These are phyloP conservation scores for Monilinia fructigena DNA, from an alignment of 2,329 filamentous ascomycete genomes.

Conservation along the genomic window DNA sequence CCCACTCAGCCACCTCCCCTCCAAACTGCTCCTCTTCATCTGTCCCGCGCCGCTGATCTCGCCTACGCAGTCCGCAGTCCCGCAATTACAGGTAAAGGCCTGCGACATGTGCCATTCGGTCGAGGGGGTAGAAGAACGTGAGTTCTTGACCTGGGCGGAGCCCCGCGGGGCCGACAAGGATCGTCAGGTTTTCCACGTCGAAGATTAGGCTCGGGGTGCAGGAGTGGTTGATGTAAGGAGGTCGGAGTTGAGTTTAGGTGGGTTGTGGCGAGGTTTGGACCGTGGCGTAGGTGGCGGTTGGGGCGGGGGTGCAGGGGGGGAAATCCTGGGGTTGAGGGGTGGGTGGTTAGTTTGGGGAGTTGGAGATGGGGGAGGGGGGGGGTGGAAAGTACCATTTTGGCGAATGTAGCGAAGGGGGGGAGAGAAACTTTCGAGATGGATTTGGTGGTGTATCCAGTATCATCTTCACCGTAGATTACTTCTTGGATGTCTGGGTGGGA, in stretches of 20 bases:
- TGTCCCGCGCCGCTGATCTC: slow-evolving; percentile 62
- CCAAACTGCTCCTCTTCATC: slow-evolving; percentile 54
- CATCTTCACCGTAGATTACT: slow-evolving; percentile 51
- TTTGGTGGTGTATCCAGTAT: slow-evolving; percentile 54
- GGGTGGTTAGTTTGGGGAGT: neutral
- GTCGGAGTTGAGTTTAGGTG: slow-evolving; percentile 66
- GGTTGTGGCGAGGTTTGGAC: slow-evolving; percentile 56
- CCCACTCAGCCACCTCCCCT: slow-evolving; percentile 58
- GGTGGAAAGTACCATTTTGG: slow-evolving; percentile 52
- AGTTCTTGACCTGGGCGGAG: slow-evolving; percentile 57
- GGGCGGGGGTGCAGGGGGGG: slow-evolving; percentile 58
- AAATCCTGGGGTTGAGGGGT: slow-evolving; percentile 43
- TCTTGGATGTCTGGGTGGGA: slow-evolving; percentile 59
- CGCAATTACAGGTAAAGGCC: slow-evolving; percentile 66
- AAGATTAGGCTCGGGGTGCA: slow-evolving; percentile 55
- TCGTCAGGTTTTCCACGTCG: slow-evolving; percentile 55
- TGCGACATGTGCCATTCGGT: slow-evolving; percentile 75
- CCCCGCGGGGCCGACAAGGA: slow-evolving; percentile 50
- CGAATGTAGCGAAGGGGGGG: slow-evolving; percentile 63
- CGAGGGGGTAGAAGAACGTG: slow-evolving; percentile 74
- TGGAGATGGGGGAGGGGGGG: neutral
- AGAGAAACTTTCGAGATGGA: slow-evolving; percentile 56
- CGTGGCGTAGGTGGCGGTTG: slow-evolving; percentile 60
- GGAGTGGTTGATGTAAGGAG: slow-evolving; percentile 68
- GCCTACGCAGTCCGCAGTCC: slow-evolving; percentile 56